Conservation (phyloP, 176 grass and related monocot genomes). For the Triticum turgidum region DNA sequence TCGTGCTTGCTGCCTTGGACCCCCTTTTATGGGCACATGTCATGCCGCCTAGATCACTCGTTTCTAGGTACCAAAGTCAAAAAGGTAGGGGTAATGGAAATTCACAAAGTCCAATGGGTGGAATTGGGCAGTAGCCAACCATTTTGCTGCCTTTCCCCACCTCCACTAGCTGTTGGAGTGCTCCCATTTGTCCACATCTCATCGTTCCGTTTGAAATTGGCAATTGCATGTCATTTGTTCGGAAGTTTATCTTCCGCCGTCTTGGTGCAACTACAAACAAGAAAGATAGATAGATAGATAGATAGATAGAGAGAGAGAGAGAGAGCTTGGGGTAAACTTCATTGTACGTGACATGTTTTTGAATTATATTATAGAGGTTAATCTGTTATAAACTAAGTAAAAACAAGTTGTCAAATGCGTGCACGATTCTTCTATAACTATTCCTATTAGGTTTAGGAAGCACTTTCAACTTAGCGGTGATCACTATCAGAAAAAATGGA, state of each 20-base stretch:
- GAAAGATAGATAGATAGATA: neutral
- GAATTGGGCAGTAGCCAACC: constrained; percentile 31
- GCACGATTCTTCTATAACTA: neutral
- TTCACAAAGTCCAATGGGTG: constrained; percentile 44
- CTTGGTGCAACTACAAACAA: neutral
- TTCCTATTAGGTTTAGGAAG: neutral
- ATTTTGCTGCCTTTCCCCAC: constrained; percentile 34
- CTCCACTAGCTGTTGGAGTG: constrained; percentile 44
- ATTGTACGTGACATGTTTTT: neutral
- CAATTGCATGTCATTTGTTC: constrained; percentile 10
- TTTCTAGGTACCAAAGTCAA: constrained; percentile 44
- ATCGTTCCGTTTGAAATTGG: neutral
- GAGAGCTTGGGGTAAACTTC: neutral
- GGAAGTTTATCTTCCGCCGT: neutral
- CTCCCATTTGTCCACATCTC: constrained; percentile 36
- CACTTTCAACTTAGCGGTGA: neutral
- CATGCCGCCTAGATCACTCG: constrained; percentile 47
- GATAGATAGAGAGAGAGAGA: neutral
- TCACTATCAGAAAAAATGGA: neutral
- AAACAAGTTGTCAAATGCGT: neutral
- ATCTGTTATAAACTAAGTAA: neutral
- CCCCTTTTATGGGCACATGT: constrained; percentile 35
- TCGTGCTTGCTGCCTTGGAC: constrained; percentile 7
- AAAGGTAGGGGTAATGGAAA: constrained; percentile 24
- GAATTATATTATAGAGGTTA: neutral